Base-by-base conservation (phyloP, 1,139 yeast species). In the Sugiyamaella castrensis region DNA sequence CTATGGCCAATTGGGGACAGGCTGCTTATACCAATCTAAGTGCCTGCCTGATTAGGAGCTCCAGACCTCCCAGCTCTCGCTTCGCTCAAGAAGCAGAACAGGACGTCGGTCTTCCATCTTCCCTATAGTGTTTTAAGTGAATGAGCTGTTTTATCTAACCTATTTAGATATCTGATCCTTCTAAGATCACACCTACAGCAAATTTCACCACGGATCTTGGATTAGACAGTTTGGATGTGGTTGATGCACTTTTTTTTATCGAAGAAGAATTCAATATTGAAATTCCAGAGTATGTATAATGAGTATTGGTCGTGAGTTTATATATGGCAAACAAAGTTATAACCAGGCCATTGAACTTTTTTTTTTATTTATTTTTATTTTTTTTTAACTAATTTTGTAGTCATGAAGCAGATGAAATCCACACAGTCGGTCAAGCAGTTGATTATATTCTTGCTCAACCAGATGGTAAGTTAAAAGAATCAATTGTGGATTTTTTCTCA, bases 181-280 rank as follows among this genome's bases (percentile, higher is more conserved):
- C 54, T 40, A 57, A 60, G 54, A 41, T 60, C 37, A 71, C 77
- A n/a, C 79, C 80, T 48, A 70, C 71, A 9, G 79, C 94, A 3
- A 74, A 82, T 28, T 86, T 84, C 66, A 71, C 80, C 40, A 82
- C 78, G 56, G 96, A 88, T 65, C 76, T 88, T 57, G 95, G 95
- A 1, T 77, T 87, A 60, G 96, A 88, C 71, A 84, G 94, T 15
- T 78, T 88, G 66, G 96, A 88, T 62, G 84, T 86, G 32, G 96
- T 87, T 39, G 96, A 88, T 67, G 91, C 87, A 35, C 78, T 88
- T 37, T 87, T 88, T 89, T 94, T 86, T 63, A 80, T 88, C 55
- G 96, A 88, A 71, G 95, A 86, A 51, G 77, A 73, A 59, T 73
- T 73, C 59, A 71, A 72, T 56, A 74, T 77, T 54, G 87, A 84